phyloP scores from a whole-genome alignment of 23 red algal genomes.

The Chondrus crispus region DNA sequence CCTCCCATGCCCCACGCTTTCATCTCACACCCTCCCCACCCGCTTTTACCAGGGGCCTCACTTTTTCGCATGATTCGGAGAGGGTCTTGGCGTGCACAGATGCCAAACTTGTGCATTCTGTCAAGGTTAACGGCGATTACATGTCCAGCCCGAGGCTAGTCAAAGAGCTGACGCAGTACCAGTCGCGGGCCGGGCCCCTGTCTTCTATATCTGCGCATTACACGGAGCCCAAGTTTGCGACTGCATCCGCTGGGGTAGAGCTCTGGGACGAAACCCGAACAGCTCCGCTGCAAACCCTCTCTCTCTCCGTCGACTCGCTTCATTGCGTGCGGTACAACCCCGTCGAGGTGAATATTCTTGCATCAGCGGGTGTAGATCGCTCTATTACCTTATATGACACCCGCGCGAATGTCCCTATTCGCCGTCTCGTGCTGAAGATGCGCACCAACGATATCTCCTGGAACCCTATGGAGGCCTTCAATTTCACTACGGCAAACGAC shows the following conservation, averaged over 20 bases:
- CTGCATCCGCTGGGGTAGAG: conserved; percentile 69
- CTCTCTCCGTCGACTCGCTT: conserved; percentile 45
- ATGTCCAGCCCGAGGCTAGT: background rate
- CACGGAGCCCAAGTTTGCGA: conserved; percentile 65
- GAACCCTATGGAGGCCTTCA: conserved; percentile 92
- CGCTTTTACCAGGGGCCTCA: conserved; percentile 69
- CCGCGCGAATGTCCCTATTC: conserved; percentile 59
- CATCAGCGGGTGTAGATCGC: conserved; percentile 68
- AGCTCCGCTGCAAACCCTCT: conserved; percentile 63
- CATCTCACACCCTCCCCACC: conserved; percentile 17
- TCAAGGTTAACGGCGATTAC: conserved; percentile 4
- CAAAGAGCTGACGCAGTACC: background rate
- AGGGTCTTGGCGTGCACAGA: conserved; percentile 47
- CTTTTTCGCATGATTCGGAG: conserved; percentile 59
- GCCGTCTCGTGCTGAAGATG: conserved; percentile 65
- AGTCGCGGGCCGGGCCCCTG: conserved; percentile 22
- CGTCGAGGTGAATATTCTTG: conserved; percentile 65
- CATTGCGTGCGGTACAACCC: conserved; percentile 79
- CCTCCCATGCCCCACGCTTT: conserved; percentile 30
- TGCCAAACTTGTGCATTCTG: conserved; percentile 31
- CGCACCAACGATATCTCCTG: conserved; percentile 88
- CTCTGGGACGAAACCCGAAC: conserved; percentile 80
- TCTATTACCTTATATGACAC: conserved; percentile 77
- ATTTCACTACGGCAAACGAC: conserved; percentile 85
- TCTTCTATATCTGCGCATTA: conserved; percentile 46